phyloP scores from a whole-genome alignment of 495 filamentous ascomycete genomes.

The Neohortaea acidophila region DNA sequence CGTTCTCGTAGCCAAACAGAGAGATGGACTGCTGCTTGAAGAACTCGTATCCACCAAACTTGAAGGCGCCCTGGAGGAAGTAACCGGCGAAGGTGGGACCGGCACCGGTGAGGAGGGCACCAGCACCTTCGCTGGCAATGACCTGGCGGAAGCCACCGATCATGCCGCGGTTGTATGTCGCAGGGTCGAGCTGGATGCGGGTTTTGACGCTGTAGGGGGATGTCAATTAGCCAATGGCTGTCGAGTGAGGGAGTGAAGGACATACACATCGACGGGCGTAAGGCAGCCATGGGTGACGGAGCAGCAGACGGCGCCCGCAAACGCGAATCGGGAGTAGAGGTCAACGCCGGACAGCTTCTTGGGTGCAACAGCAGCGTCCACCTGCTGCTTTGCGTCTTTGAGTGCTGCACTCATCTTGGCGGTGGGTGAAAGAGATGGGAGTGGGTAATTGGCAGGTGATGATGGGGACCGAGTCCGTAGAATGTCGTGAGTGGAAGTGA shows the following conservation, averaged over 20 bases:
- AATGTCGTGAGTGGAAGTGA: no score
- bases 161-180: constrained; percentile 31
- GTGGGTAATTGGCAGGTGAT: no score
- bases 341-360: constrained; percentile 26
- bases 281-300: constrained; percentile 83
- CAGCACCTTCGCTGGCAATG: constrained; percentile 28
- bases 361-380: constrained; percentile 16
- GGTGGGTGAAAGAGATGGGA: no score
- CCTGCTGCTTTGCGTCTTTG: constrained; percentile 25
- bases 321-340: constrained; percentile 58
- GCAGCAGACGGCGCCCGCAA: constrained; percentile 88
- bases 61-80: constrained; percentile 34
- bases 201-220: constrained; percentile 26
- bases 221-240: no score
- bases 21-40: constrained; percentile 34
- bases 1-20: constrained; percentile 29
- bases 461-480: no score
- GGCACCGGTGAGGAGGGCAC: constrained; percentile 28
- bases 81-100: constrained; percentile 31
- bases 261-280: constrained; percentile 95
- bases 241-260: constrained; percentile 18
- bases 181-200: constrained; percentile 32
- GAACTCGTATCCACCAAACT: constrained; percentile 35
- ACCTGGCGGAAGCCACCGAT: constrained; percentile 31
- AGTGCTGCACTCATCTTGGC: constrained; percentile 17